Percentiles rank a stretch among this genome's conserved stretches.
Evolutionary conservation across 805 yeast genomes (phyloP).

Genomic region (Metschnikowia chrysomelidarum): DNA sequence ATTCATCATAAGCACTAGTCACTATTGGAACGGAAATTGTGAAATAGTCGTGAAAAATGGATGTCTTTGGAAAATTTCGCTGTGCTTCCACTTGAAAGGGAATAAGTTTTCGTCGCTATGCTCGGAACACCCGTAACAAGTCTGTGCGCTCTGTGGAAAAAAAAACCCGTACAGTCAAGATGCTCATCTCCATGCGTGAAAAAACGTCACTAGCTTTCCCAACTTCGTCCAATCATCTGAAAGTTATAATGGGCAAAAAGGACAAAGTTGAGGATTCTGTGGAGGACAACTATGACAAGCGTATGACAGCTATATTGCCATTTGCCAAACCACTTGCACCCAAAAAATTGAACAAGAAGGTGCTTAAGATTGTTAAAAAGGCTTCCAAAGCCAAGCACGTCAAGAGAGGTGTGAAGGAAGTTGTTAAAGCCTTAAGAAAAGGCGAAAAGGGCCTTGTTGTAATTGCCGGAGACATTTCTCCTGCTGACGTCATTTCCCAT

Average conservation of each 20-base stretch:
- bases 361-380: constrained; percentile 92
- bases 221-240: background rate
- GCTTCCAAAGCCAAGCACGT: constrained; percentile 98
- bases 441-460: constrained; percentile 97
- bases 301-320: constrained; percentile 86
- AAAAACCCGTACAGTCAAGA: constrained; percentile 10
- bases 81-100: background rate
- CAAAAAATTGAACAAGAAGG: constrained; percentile 92
- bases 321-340: constrained; percentile 96
- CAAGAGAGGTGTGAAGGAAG: constrained; percentile 98
- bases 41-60: no score
- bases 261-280: constrained; percentile 38
- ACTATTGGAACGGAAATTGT: no score
- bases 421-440: constrained; percentile 94
- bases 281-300: constrained; percentile 86
- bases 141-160: no score
- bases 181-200: constrained; percentile 9
- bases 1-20: no score
- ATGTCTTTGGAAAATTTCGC: constrained; percentile 7
- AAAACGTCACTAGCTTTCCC: background rate
- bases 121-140: no score
- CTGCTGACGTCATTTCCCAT: constrained; percentile 95
- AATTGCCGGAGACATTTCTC: constrained; percentile 97
- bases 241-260: constrained; percentile 41
- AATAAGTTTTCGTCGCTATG: background rate